Base-by-base conservation (phyloP, 2,329 filamentous ascomycete genomes). In the Aspergillus tamarii region DNA sequence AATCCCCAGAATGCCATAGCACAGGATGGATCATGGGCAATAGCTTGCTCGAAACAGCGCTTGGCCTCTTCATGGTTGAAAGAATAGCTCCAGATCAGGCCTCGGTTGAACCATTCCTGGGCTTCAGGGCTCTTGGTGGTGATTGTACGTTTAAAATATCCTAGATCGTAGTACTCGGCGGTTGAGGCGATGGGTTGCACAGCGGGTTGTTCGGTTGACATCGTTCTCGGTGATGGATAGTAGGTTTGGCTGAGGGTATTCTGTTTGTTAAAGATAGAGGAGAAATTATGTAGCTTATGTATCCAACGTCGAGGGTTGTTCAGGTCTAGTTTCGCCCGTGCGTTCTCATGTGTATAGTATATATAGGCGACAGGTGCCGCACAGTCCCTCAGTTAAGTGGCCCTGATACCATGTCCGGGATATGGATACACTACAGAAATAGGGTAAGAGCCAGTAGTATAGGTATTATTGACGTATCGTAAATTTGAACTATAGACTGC, bases 31-130 rank as follows among this genome's bases (percentile, higher is more conserved):
- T 79, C 78, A 30, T 69, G 57, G 1, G 68, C 52, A 36, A 76
- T 73, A 8, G 70, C 73, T 21, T 71, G 72, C 60, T 73, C 65
- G 62, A 79, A 80, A 64, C 77, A 80, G 43, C 62, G 63, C 10
- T 61, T 70, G 2, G 75, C 75, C 58, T 79, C 78, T 26, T 76
- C 71, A 53, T 80, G 77, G 60, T 80, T 79, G 71, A 80, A 80
- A 26, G 71, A 71, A 57, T 78, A 80, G 10, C 71, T 73, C 77
- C 77, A 80, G 26, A 75, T 66, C 0, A 80, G 68, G 32, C 76
- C 77, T 2, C 77, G 74, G 39, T 77, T 66, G 61, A 80, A 80
- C 78, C 78, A 80, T 3, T 46, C 59, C 61, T 80, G 77, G 10
- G 77, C 75, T 56, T 74, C 70, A 11, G 63, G 28, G 59, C 61